A percentile compares a stretch with the other conserved stretches of the same genome.
Evolutionary conservation across 1,139 yeast genomes (phyloP).

Genomic region (Yamadazyma spencermartinsiae): DNA sequence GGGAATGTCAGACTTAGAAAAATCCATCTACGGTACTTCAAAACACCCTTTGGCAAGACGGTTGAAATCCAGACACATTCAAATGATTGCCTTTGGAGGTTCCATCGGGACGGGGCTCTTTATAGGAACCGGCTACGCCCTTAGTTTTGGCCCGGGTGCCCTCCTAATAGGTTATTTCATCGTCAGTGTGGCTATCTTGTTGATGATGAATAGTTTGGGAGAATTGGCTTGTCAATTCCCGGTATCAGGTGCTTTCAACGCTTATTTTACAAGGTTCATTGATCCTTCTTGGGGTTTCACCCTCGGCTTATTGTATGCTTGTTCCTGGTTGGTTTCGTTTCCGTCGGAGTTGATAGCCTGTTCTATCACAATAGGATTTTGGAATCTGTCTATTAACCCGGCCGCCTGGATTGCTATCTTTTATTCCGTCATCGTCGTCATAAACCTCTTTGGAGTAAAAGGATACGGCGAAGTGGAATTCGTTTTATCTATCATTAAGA

Average conservation of each 20-base stretch:
- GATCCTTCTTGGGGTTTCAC: constrained; percentile 66
- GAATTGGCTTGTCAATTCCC: constrained; percentile 64
- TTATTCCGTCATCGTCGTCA: constrained; percentile 34
- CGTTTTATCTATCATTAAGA: constrained; percentile 40
- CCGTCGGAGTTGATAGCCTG: constrained; percentile 49
- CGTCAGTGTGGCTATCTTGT: constrained; percentile 46
- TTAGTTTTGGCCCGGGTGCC: constrained; percentile 68
- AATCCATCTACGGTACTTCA: constrained; percentile 38
- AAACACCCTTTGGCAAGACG: constrained; percentile 38
- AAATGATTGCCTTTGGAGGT: constrained; percentile 49
- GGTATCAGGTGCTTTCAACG: constrained; percentile 59
- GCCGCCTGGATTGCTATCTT: constrained; percentile 48
- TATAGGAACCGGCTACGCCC: constrained; percentile 71
- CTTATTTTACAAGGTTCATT: constrained; percentile 57
- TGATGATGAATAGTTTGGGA: constrained; percentile 59
- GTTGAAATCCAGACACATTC: constrained; percentile 42
- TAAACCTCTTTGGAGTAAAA: constrained; percentile 45
- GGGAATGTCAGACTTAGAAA: constrained; percentile 33
- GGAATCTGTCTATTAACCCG: constrained; percentile 39
- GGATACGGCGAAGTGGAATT: constrained; percentile 51
- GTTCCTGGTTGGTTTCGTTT: constrained; percentile 44
- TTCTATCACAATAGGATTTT: constrained; percentile 42
- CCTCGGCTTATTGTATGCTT: constrained; percentile 41
- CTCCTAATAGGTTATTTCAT: constrained; percentile 51
- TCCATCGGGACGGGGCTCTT: constrained; percentile 50